phyloP scores from a whole-genome alignment of 2,329 filamentous ascomycete species.

The Hypoxylon sp. region DNA sequence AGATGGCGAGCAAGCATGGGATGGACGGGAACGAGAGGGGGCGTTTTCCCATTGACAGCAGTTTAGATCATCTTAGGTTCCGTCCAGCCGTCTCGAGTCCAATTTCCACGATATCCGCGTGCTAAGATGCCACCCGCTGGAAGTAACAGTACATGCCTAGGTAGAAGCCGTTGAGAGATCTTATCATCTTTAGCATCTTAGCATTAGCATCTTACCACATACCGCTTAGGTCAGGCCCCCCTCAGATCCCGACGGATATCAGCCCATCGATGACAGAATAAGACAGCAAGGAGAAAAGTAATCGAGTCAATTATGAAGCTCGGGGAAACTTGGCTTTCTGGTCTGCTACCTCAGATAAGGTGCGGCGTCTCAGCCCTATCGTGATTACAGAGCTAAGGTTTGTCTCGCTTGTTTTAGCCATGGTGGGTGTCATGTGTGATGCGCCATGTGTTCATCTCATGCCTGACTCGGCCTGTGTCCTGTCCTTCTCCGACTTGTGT shows the following conservation, averaged over 20 bases:
- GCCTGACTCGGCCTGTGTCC: neutral
- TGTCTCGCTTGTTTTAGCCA: too few species aligned
- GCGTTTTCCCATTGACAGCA: neutral
- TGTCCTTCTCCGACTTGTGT: neutral
- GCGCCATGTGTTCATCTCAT: neutral
- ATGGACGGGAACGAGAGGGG: neutral
- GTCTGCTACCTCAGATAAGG: neutral
- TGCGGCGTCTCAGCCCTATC: neutral
- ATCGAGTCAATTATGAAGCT: neutral
- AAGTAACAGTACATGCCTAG: too few species aligned
- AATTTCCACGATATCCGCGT: neutral
- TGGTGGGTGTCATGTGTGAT: neutral
- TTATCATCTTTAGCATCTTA: too few species aligned
- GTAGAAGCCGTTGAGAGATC: too few species aligned
- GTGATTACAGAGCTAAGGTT: constrained; percentile 1
- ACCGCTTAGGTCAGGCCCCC: neutral
- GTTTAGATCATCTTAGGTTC: neutral
- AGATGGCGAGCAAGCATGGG: too few species aligned
- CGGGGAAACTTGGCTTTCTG: neutral
- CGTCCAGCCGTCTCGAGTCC: neutral
- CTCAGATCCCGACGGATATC: neutral
- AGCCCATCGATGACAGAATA: neutral
- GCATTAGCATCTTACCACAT: too few species aligned
- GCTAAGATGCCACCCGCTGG: neutral
- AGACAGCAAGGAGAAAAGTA: neutral